Evolutionary conservation across 345 rosid species (phyloP).

Genomic region (Gossypium bickii): DNA sequence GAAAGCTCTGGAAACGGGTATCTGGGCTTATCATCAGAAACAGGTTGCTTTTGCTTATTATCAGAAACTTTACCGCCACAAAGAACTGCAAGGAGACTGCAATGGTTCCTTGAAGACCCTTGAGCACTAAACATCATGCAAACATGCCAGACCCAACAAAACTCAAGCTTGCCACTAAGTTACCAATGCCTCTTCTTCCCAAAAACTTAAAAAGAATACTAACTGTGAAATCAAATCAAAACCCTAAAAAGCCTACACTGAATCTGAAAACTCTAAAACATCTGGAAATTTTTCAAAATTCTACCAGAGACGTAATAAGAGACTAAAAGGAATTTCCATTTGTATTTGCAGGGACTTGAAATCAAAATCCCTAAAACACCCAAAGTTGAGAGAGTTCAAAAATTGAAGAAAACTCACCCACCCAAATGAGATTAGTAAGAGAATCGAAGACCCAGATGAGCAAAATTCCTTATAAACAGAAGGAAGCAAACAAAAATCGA

Average conservation of each 20-base stretch:
- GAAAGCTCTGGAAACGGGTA: constrained; percentile 80
- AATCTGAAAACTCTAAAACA: constrained; percentile 22
- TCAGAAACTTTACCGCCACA: constrained; percentile 49
- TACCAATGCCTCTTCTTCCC: constrained; percentile 4
- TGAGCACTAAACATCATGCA: constrained; percentile 91
- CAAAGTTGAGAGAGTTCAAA: neutral
- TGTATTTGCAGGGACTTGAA: neutral
- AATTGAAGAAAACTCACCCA: constrained; percentile 19
- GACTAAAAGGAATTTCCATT: neutral
- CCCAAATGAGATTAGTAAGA: constrained; percentile 26
- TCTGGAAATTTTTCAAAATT: neutral
- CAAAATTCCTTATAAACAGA: constrained; percentile 9
- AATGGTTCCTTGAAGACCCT: constrained; percentile 85
- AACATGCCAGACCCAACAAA: constrained; percentile 51
- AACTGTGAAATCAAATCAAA: constrained; percentile 24
- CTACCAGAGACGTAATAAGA: neutral
- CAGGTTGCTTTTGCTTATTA: constrained; percentile 41
- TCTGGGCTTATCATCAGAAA: constrained; percentile 39
- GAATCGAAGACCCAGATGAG: constrained; percentile 14
- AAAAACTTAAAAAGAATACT: constrained; percentile 8
- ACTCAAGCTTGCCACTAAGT: constrained; percentile 5
- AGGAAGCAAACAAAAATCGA: constrained; percentile 15
- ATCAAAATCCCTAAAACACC: constrained; percentile 20
- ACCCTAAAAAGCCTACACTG: constrained; percentile 21
- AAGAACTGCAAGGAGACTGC: constrained; percentile 75